Base-by-base conservation (phyloP, 768 basidiomycete genomes). In the Mycena vitilis region DNA sequence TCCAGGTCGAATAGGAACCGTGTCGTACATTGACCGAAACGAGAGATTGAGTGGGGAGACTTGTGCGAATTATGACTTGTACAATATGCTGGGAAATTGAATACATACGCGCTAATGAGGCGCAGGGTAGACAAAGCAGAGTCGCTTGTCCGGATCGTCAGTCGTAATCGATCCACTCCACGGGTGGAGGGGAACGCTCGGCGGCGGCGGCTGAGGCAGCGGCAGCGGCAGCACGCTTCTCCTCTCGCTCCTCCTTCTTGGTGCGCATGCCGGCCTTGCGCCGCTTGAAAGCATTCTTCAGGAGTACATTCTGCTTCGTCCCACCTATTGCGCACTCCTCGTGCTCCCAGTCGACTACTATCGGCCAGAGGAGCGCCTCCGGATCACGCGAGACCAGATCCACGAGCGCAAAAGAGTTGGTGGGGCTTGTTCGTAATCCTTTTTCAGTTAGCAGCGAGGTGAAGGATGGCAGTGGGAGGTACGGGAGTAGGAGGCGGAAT, bases 181-280 rank as follows among this genome's bases (percentile, higher is more conserved):
- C 37, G 34, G 37, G n/a, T 18, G 47, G 47, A 9, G 59, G 20
- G 45, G 40, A 30, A 30, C 45, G 2, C 20, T 75, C 1, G 81
- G 81, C 57, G 78, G 78, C 13, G 81, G 80, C 12, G 73, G 75
- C 7, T 40, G 40, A 10, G 40, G 11, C 40, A 15, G 40, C 40
- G 40, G 40, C 8, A 13, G 13, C 10, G 11, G 40, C 40, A 40
- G 10, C 15, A 40, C 40, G 30, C 30, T 30, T 30, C 30, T 30
- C 30, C 30, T 40, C 15, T 40, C 40, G 40, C 40, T 30, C 30
- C 30, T 30, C 30, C 30, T 30, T 5, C 30, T 30, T 30, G 79
- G 81, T 36, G 75, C 81, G 37, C 30, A 55, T 36, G 18, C 34
- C 52, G 34, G 54, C 36, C 34, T 23, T 13, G 18, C 53, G 20